Evolutionary conservation across 768 basidiomycete species (phyloP), one percentile per base, ranked within the genome.

Genomic region (Tulasnella sp.): DNA sequence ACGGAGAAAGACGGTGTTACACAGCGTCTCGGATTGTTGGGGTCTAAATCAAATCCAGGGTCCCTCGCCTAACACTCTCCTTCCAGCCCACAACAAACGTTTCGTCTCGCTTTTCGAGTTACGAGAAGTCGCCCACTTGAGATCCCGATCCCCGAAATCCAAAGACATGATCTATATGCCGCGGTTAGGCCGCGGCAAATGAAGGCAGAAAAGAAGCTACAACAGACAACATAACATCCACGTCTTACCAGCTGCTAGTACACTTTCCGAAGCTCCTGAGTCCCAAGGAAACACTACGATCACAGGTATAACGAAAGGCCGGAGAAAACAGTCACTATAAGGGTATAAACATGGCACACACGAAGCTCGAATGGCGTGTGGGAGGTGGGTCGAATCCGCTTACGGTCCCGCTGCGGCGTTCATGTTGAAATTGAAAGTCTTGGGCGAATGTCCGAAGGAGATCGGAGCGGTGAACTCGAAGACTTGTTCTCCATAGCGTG

Each of bases 401-500:
- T 64, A 78, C 9, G 77, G 77, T 22, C 77, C 77, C 12, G 37
- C 28, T 46, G 72, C 72, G 24, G 72, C 72, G 41, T 74, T 74
- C 37, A 72, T 46, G 72, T 80, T 80, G 72, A 80, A 80, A 42
- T 80, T 80, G 54, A 75, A 80, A 2, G 42, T 41, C 28, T 69
- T 40, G 37, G 79, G 69, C 18, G 69, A 74, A 46, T 80, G 41
- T 8, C n/a, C 58, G 48, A 80, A 80, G 16, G 79, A 42, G 34
- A 80, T 64, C 58, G 58, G 77, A 60, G 50, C 77, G n/a, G 48
- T 74, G 58, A 80, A 80, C 22, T 75, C 40, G 79, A 80, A 80
- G 41, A 80, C 79, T 22, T 80, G 72, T 4, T 73, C 28, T 31
- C 69, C 72, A 28, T 46, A 24, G 41, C 79, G 74, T 24, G 40